A percentile compares a stretch with the other conserved stretches of the same genome.
Conservation (phyloP, 495 filamentous ascomycete species). For the Penicillium argentinense region DNA sequence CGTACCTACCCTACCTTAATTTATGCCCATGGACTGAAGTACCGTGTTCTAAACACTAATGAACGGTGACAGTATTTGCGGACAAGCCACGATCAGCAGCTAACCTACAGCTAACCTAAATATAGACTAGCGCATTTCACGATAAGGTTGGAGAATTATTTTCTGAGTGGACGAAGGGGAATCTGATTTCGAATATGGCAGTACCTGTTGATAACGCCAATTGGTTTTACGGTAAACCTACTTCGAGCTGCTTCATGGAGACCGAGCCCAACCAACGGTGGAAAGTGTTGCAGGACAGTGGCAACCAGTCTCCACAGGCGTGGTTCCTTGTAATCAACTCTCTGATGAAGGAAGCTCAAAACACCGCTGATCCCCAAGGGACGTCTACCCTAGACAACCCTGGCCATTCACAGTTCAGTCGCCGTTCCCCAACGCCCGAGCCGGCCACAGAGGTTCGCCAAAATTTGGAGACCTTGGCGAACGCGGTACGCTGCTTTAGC, state of each 20-base stretch:
- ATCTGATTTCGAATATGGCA: too few relatives aligned
- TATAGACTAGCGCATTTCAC: too few relatives aligned
- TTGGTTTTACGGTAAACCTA: conserved; percentile 27
- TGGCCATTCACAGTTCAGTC: neutral
- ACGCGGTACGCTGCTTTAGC: conserved; percentile 12
- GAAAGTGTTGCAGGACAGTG: conserved; percentile 28
- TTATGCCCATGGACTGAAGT: too few relatives aligned
- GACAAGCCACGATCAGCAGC: too few relatives aligned
- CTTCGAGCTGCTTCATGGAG: conserved; percentile 28
- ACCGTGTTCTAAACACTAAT: too few relatives aligned
- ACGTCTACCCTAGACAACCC: neutral
- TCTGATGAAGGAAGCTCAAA: conserved; percentile 11
- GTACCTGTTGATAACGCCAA: conserved; percentile 18
- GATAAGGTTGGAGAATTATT: too few relatives aligned
- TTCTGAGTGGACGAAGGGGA: too few relatives aligned
- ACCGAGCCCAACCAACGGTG: conserved; percentile 21
- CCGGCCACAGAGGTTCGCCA: neutral
- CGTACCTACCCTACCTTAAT: too few relatives aligned
- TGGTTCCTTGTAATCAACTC: conserved; percentile 37
- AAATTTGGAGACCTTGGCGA: conserved; percentile 7
- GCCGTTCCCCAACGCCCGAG: neutral
- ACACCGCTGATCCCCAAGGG: neutral
- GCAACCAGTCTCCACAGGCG: conserved; percentile 32
- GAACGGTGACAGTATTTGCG: too few relatives aligned
- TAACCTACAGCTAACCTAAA: too few relatives aligned